Evolutionary conservation across 176 grass and related monocot genomes (phyloP).

Genomic region (Carex littledalei): DNA sequence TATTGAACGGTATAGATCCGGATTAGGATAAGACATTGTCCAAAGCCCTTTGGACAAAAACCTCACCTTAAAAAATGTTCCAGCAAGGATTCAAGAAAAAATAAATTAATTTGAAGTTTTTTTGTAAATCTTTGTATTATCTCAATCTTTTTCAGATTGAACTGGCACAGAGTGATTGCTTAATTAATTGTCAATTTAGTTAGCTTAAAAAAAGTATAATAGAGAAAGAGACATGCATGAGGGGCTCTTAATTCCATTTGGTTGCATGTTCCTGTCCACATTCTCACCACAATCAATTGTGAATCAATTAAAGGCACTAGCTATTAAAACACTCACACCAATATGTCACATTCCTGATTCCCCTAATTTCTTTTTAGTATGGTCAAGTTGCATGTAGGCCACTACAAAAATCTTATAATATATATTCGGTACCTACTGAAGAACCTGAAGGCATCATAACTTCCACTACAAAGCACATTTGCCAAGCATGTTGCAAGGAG

Average conservation of each 20-base stretch:
- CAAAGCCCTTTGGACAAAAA: no score
- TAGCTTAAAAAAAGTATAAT: conserved; percentile 25
- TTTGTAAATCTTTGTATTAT: background rate
- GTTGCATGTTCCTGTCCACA: conserved; percentile 28
- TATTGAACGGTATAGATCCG: no score
- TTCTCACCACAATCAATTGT: conserved; percentile 14
- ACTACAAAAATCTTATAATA: background rate
- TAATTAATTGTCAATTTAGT: conserved; percentile 23
- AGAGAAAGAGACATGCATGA: conserved; percentile 28
- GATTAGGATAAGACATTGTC: no score
- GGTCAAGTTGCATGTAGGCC: background rate
- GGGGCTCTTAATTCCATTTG: conserved; percentile 26
- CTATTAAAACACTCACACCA: conserved; percentile 7
- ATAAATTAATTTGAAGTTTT: background rate
- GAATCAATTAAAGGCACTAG: background rate
- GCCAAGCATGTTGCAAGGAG: background rate
- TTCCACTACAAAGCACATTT: background rate
- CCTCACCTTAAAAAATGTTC: background rate
- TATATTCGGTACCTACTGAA: background rate
- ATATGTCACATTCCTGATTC: background rate
- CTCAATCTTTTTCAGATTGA: conserved; percentile 9
- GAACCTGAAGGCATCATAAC: background rate
- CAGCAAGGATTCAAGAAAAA: background rate
- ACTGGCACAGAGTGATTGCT: conserved; percentile 23
- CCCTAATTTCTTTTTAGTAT: background rate